Percentiles rank a stretch among this genome's conserved stretches.
Conservation (phyloP, 257 asterid species). For the Solanum pimpinellifolium region DNA sequence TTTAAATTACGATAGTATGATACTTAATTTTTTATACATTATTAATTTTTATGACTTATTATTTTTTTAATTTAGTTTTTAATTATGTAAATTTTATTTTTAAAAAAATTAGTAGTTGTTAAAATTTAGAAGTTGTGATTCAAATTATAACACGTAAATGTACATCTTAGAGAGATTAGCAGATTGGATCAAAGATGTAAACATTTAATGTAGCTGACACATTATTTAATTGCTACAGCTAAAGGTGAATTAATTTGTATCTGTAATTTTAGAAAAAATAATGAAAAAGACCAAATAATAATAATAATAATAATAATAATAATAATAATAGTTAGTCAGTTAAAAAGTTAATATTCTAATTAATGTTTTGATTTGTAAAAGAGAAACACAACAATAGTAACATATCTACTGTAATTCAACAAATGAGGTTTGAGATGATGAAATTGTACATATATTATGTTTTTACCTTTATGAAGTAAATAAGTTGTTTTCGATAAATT, state of each 20-base stretch:
- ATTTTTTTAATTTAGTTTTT: not conserved
- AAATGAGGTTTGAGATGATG: not conserved
- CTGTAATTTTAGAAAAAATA: not conserved
- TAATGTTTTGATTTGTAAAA: not conserved
- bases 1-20: not conserved
- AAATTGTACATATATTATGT: not conserved
- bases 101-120: not conserved
- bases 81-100: not conserved
- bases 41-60: not conserved
- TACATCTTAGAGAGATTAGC: not conserved
- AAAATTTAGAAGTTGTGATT: not conserved
- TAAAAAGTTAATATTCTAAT: too few species aligned
- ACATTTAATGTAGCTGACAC: not conserved
- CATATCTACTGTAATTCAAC: too few species aligned
- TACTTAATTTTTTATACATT: not conserved
- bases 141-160: not conserved
- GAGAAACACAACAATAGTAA: not conserved
- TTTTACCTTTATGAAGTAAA: not conserved
- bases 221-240: not conserved
- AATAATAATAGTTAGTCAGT: too few species aligned
- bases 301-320: too few species aligned
- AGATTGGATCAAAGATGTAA: not conserved
- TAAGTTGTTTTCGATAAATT: fast-evolving
- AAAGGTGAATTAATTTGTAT: not conserved
- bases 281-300: not conserved